Percentiles rank a stretch among this genome's conserved stretches.
These are phyloP conservation scores for Ophiostoma tasmaniense DNA, from an alignment of 2,329 filamentous ascomycete genomes.

Conservation along the genomic window DNA sequence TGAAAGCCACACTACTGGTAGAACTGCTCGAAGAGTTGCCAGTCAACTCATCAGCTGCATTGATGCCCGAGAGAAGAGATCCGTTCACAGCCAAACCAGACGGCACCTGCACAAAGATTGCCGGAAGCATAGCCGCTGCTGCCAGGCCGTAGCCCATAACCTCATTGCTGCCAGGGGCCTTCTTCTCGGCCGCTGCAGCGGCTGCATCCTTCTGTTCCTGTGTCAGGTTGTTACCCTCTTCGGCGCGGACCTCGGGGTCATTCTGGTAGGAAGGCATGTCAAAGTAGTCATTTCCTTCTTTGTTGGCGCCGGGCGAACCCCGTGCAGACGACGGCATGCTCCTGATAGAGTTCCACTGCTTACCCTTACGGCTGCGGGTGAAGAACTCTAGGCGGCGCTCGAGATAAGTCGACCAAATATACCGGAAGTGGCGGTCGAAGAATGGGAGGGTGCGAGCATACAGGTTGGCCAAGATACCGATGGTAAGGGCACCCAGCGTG, in stretches of 20 bases:
- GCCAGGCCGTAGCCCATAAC: constrained; percentile 64
- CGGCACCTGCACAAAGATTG: constrained; percentile 67
- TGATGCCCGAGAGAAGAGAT: constrained; percentile 49
- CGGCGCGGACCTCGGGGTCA: constrained; percentile 11
- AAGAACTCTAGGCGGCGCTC: constrained; percentile 28
- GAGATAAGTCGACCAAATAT: constrained; percentile 44
- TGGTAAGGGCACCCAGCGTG: constrained; percentile 65
- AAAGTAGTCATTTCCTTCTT: constrained; percentile 10
- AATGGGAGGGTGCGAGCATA: constrained; percentile 61
- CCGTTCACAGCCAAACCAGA: constrained; percentile 53
- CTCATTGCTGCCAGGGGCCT: constrained; percentile 29
- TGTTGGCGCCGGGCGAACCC: neutral
- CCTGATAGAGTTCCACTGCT: neutral
- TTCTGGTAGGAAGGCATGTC: constrained; percentile 14
- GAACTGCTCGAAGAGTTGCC: constrained; percentile 31
- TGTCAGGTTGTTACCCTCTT: constrained; percentile 14
- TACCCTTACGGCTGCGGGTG: constrained; percentile 20
- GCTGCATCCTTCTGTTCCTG: constrained; percentile 13
- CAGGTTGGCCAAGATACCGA: constrained; percentile 70
- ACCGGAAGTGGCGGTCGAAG: constrained; percentile 46
- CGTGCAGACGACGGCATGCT: neutral
- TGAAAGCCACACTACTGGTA: constrained; percentile 37
- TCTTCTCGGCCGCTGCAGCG: constrained; percentile 19
- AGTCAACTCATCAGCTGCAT: constrained; percentile 47
- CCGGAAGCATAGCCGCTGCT: constrained; percentile 75